Conservation (phyloP, 805 yeast species). For the Barnettozyma populi region DNA sequence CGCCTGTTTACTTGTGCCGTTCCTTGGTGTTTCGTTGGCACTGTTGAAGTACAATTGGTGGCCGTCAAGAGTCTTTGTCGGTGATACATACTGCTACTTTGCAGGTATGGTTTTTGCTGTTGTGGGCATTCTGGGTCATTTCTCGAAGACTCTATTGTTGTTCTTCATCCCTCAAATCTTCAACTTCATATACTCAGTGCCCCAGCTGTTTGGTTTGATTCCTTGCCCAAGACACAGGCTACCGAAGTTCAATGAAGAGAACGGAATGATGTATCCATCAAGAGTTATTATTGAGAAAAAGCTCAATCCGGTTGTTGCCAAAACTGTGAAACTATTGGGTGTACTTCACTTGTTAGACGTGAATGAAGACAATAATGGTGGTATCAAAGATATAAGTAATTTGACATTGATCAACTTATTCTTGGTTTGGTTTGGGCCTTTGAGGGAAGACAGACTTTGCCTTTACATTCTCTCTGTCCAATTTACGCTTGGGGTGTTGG, state of each 20-base stretch:
- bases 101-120: constrained; percentile 99
- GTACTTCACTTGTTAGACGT: constrained; percentile 43
- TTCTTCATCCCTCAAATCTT: constrained; percentile 88
- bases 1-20: constrained; percentile 74
- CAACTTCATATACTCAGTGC: constrained; percentile 86
- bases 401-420: constrained; percentile 82
- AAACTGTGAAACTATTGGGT: constrained; percentile 42
- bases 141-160: constrained; percentile 83
- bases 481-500: constrained; percentile 56
- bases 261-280: constrained; percentile 76
- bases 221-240: constrained; percentile 96
- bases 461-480: constrained; percentile 54
- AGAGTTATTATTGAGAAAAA: constrained; percentile 38
- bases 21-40: constrained; percentile 77
- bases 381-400: constrained; percentile 36
- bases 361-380: constrained; percentile 29
- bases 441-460: constrained; percentile 78
- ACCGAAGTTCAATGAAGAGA: constrained; percentile 65
- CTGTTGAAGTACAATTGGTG: constrained; percentile 77
- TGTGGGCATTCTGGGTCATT: constrained; percentile 93
- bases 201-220: constrained; percentile 80
- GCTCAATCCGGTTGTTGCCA: constrained; percentile 28
- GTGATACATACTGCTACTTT: constrained; percentile 96
- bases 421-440: constrained; percentile 84
- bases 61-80: constrained; percentile 93